Conservation (phyloP, 257 asterid species). For the Scutellaria galericulata region DNA sequence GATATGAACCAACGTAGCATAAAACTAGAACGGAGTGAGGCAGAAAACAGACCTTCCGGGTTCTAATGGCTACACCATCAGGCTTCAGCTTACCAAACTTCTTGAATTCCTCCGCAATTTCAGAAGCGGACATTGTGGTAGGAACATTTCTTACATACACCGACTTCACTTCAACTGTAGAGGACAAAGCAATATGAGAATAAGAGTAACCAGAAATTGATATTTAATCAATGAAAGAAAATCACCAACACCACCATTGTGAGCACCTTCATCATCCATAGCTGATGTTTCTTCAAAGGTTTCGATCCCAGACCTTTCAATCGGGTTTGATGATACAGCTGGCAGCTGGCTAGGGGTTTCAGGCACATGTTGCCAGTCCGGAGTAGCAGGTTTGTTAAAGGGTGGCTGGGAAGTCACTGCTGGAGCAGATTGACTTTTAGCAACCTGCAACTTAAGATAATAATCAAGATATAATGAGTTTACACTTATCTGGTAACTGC, state of each 20-base stretch:
- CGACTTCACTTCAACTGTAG: conserved; percentile 82
- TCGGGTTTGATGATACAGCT: conserved; percentile 46
- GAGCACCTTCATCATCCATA: conserved; percentile 78
- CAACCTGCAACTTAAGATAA: conserved; percentile 60
- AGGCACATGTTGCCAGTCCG: conserved; percentile 68
- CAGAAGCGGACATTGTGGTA: conserved; percentile 83
- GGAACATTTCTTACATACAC: conserved; percentile 96
- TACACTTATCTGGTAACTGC: conserved; percentile 17
- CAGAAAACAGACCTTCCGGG: conserved; percentile 79
- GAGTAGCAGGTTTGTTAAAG: conserved; percentile 51
- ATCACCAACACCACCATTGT: conserved; percentile 1
- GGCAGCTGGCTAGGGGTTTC: conserved; percentile 61
- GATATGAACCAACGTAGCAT: conserved; percentile 18
- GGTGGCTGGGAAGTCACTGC: conserved; percentile 47
- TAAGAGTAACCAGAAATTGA: conserved; percentile 18
- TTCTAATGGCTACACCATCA: conserved; percentile 96
- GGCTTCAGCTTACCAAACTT: conserved; percentile 85
- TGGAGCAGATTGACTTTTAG: conserved; percentile 67
- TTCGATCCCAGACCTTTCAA: conserved; percentile 67
- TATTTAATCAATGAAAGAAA: neutral
- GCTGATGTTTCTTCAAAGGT: conserved; percentile 63
- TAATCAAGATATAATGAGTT: conserved; percentile 30
- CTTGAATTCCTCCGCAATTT: conserved; percentile 91
- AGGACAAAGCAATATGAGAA: conserved; percentile 21
- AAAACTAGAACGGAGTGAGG: conserved; percentile 5